Base-by-base conservation (phyloP, 345 rosid genomes). In the Salix suchowensis region DNA sequence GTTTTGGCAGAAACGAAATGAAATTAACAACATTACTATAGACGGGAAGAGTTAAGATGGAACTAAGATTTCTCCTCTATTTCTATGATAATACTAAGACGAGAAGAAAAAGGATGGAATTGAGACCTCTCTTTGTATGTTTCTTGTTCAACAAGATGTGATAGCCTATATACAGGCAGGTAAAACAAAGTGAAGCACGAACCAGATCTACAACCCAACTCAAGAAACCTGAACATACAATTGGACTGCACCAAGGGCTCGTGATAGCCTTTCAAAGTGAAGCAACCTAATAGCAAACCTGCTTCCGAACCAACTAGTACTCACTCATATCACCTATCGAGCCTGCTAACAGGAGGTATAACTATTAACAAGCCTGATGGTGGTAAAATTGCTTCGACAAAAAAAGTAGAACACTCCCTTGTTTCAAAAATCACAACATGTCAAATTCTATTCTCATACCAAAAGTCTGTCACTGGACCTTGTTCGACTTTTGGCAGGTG, bases 401-500 rank as follows among this genome's bases (percentile, higher is more conserved):
- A n/a, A 23, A 58, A 28, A 58, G 64, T 14, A 23, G 28, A 58
- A n/a, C 23, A 11, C 6, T 10, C 24, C 28, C 28, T 9, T n/a
- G 64, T 23, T 24, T 24, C 1, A 21, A 36, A 23, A 44, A 14
- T 44, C 58, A 69, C 55, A 69, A 24, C 46, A 24, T 14, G 19
- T 34, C 26, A 34, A 15, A 7, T 26, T 52, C 8, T 14, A 23
- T 92, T 66, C 89, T 88, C 86, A 83, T 58, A 82, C 32, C 74
- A 1, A 85, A 87, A 46, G 24, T 23, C 52, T 36, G 65, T 54
- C 50, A 60, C 6, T 18, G 15, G 39, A 39, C 67, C 26, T 39
- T 14, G 24, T 73, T 61, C 12, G 23, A 37, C 24, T 15, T 23
- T 61, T 34, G 67, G 68, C 23, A 39, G 48, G 10, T 37, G 1